Evolutionary conservation across 73 alveolate species (phyloP), one percentile per base, ranked within the genome.

Genomic region (Paramecium pentaurelia): DNA sequence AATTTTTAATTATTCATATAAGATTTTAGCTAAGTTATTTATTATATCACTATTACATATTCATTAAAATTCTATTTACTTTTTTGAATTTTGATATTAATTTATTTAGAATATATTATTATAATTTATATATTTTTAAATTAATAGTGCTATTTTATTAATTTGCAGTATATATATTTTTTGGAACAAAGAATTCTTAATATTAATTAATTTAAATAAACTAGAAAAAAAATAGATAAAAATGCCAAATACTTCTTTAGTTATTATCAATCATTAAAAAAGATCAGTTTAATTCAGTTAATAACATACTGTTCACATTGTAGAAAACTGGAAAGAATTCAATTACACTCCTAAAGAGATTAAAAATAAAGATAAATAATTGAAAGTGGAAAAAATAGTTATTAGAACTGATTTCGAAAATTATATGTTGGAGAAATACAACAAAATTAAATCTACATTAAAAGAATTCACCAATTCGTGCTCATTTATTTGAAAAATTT

Each of bases 261-360:
- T 11, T 12, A 37, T 4, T 9, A 36, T 38, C 60, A 38, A 8
- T 22, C 14, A 28, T 1, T 12, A 14, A 11, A 42, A 42, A 37
- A 75, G 40, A 42, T 42, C 58, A 75, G 88, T 75, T 75, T 38
- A 42, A 42, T 38, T 75, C 88, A 36, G 11, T 16, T 68, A 75
- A 75, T 34, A 34, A 75, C 70, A 14, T 5, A 42, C 30, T 8
- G 88, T 75, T 36, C 88, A 75, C 47, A 75, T 75, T 38, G 88
- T 75, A 37, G 88, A 75, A 18, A 75, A 75, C n/a, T 75, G 88
- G 88, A 75, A 75, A 28, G 58, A 75, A 75, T 75, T 75, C 25
- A 75, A 75, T 75, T 75, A 75, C 34, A 75, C 70, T 36, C 88
- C 88, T 12, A 75, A 75, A 20, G 84, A 64, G 84, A 64, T 34